A percentile compares a stretch with the other conserved stretches of the same genome.
Evolutionary conservation across 768 basidiomycete genomes (phyloP).

Genomic region (Amanita inopinata): DNA sequence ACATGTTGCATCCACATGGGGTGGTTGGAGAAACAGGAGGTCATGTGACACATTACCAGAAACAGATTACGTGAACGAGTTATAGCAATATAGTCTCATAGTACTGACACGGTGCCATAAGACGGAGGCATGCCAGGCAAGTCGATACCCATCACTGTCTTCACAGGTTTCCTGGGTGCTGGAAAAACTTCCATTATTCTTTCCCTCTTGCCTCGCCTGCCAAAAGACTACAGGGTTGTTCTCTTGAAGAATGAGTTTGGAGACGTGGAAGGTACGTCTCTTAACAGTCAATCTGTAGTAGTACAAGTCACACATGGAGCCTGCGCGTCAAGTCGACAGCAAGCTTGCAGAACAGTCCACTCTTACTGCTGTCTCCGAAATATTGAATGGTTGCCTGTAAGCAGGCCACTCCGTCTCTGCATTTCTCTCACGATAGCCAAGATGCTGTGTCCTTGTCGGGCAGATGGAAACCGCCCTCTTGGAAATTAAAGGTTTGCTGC

Average conservation of each 20-base stretch:
- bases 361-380: constrained; percentile 83
- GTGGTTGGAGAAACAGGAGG: too few species aligned
- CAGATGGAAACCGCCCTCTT: constrained; percentile 87
- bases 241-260: constrained; percentile 96
- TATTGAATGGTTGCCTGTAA: constrained; percentile 93
- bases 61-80: too few species aligned
- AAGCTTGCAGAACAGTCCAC: constrained; percentile 80
- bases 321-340: constrained; percentile 74
- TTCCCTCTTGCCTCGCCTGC: constrained; percentile 71
- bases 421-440: constrained; percentile 17
- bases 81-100: too few species aligned
- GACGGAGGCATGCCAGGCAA: constrained; percentile 7
- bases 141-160: constrained; percentile 81
- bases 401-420: constrained; percentile 13
- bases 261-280: constrained; percentile 70
- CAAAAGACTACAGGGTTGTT: constrained; percentile 80
- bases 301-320: too few species aligned
- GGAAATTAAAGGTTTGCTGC: constrained; percentile 65
- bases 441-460: constrained; percentile 91
- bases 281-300: too few species aligned
- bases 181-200: constrained; percentile 79
- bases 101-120: too few species aligned
- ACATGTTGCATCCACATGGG: too few species aligned
- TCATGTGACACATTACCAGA: too few species aligned
- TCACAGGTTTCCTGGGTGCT: constrained; percentile 88